phyloP scores from a whole-genome alignment of 2,329 filamentous ascomycete genomes.

The Aspergillus vadensis region DNA sequence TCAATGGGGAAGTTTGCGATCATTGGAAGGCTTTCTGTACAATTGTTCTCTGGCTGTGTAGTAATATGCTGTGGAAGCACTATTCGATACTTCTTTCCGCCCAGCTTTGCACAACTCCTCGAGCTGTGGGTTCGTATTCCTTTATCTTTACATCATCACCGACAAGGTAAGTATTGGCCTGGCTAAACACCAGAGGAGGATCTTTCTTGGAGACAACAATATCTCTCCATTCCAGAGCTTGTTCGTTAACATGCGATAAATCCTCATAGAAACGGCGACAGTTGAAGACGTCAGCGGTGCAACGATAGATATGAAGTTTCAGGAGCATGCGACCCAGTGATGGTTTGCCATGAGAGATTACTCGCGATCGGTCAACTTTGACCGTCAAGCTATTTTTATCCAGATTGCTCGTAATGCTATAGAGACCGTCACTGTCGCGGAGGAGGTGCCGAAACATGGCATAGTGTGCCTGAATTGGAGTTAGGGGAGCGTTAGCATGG shows the following conservation, averaged over 20 bases:
- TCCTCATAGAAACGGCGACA: constrained; percentile 61
- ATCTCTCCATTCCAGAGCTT: constrained; percentile 57
- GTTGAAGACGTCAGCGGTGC: constrained; percentile 58
- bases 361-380: background rate
- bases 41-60: background rate
- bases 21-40: background rate
- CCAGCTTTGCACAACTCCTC: constrained; percentile 58
- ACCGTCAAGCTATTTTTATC: constrained; percentile 30
- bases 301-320: constrained; percentile 63
- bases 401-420: constrained; percentile 52
- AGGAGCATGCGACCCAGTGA: constrained; percentile 62
- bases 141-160: constrained; percentile 51
- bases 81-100: constrained; percentile 44
- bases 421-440: constrained; percentile 54
- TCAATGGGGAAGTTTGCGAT: background rate
- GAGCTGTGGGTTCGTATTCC: constrained; percentile 59
- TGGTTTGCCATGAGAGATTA: constrained; percentile 52
- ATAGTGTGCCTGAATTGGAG: constrained; percentile 56
- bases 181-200: constrained; percentile 64
- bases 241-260: constrained; percentile 57
- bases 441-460: constrained; percentile 64
- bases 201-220: constrained; percentile 55
- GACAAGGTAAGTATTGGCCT: constrained; percentile 59
- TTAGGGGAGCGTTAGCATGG: background rate
- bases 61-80: background rate